These are phyloP conservation scores for Globisporangium lucens DNA, from an alignment of 352 stramenopile species.

Conservation along the genomic window DNA sequence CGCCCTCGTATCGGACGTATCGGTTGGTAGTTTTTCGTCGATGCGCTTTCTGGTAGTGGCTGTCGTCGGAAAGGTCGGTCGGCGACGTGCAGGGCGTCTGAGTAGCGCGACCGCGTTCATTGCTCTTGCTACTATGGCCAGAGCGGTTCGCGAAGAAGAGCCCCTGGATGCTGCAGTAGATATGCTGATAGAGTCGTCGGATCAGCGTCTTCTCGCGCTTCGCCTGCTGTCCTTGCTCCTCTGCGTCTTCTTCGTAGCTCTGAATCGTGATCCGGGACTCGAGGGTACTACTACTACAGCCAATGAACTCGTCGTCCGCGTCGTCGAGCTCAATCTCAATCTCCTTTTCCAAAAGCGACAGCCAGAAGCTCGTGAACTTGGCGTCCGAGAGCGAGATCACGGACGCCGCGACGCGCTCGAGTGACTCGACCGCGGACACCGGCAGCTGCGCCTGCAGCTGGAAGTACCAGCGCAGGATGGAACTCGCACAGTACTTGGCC, in stretches of 20 bases:
- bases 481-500: conserved; percentile 53
- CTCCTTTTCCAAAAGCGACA: conserved; percentile 54
- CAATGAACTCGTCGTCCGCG: conserved; percentile 9
- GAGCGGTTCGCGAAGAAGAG: conserved; percentile 31
- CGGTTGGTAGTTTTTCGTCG: conserved; percentile 9
- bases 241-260: conserved; percentile 3
- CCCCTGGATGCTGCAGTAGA: conserved; percentile 42
- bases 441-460: conserved; percentile 60
- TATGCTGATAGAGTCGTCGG: conserved; percentile 46
- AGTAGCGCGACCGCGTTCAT: conserved; percentile 25
- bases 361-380: conserved; percentile 65
- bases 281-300: neutral
- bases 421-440: conserved; percentile 39
- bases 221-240: conserved; percentile 7
- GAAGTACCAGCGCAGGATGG: conserved; percentile 61
- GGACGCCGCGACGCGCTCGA: conserved; percentile 49
- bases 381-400: conserved; percentile 61
- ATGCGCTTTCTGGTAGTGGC: conserved; percentile 14
- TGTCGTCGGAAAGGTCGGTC: conserved; percentile 32
- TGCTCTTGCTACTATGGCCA: neutral
- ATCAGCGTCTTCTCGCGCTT: conserved; percentile 35
- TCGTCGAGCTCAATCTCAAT: conserved; percentile 22
- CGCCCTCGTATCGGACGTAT: conserved; percentile 4
- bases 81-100: conserved; percentile 76
- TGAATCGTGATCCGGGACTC: conserved; percentile 14